These are phyloP conservation scores for Apiospora rasikravindrae DNA, from an alignment of 2,329 filamentous ascomycete species.

Conservation along the genomic window DNA sequence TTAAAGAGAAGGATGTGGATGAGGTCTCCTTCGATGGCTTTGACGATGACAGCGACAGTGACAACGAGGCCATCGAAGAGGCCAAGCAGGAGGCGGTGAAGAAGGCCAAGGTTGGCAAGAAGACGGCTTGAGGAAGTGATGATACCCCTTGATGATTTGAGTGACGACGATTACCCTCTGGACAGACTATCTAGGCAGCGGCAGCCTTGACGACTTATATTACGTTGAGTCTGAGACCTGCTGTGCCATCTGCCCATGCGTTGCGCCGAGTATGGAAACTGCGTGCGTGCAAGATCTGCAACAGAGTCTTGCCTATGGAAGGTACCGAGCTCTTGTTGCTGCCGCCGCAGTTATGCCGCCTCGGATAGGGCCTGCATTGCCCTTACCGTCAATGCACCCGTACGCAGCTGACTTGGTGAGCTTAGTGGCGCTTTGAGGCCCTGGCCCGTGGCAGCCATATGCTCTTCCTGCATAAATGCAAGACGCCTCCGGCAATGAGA, in stretches of 20 bases:
- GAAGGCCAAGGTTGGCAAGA: constrained; percentile 41
- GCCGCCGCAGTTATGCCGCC: background rate
- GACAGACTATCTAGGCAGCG: background rate
- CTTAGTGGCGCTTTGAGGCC: background rate
- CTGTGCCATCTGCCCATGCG: constrained; percentile 5
- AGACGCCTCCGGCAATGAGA: background rate
- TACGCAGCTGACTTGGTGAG: background rate
- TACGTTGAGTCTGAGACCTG: background rate
- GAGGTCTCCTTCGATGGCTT: constrained; percentile 55
- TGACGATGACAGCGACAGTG: constrained; percentile 42
- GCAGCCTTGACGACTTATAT: background rate
- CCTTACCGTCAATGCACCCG: background rate
- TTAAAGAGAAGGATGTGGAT: constrained; percentile 39
- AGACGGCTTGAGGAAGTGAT: constrained; percentile 49
- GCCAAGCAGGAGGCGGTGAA: constrained; percentile 40
- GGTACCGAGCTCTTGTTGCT: background rate
- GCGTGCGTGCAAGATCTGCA: constrained; percentile 1
- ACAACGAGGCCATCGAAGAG: constrained; percentile 40
- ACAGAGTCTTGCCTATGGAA: background rate
- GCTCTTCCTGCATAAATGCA: background rate
- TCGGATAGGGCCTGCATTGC: background rate
- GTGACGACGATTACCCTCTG: constrained; percentile 39
- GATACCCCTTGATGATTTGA: constrained; percentile 48
- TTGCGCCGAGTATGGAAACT: constrained; percentile 7
- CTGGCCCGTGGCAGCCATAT: background rate